Evolutionary conservation across 1,284 basidiomycete species (phyloP).

Genomic region (Sanghuangporus baumii): DNA sequence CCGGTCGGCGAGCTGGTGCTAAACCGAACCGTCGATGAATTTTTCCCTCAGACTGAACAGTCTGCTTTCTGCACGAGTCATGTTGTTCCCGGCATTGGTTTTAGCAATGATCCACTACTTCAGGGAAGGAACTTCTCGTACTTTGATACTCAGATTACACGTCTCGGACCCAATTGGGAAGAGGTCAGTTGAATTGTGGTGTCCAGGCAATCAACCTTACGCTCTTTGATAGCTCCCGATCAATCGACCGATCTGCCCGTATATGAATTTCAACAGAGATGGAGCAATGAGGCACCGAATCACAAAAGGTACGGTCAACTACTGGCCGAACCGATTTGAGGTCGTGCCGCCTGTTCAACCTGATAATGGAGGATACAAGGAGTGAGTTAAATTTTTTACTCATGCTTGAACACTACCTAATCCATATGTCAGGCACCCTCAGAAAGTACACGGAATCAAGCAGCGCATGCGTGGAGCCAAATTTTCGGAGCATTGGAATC

Average conservation of each 20-base stretch:
- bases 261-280: constrained; percentile 68
- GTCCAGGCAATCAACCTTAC: neutral
- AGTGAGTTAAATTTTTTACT: constrained; percentile 33
- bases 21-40: constrained; percentile 65
- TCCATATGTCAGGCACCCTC: constrained; percentile 33
- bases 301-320: constrained; percentile 58
- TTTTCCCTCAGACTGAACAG: constrained; percentile 80
- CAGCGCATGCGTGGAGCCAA: constrained; percentile 64
- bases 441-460: constrained; percentile 57
- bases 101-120: constrained; percentile 78
- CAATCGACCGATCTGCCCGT: constrained; percentile 77
- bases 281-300: constrained; percentile 57
- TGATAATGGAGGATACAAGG: constrained; percentile 53
- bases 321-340: constrained; percentile 68
- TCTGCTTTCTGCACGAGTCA: constrained; percentile 80
- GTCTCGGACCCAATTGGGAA: constrained; percentile 71
- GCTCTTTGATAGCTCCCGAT: constrained; percentile 59
- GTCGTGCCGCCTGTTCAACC: constrained; percentile 43
- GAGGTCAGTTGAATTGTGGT: constrained; percentile 34
- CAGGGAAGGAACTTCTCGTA: constrained; percentile 83
- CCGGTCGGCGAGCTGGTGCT: constrained; percentile 73
- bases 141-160: constrained; percentile 72
- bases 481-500: constrained; percentile 67
- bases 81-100: constrained; percentile 77
- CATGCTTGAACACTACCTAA: neutral